Percentiles rank a stretch among this genome's conserved stretches.
Evolutionary conservation across 257 asterid genomes (phyloP).

Genomic region (Lithospermum erythrorhizon): DNA sequence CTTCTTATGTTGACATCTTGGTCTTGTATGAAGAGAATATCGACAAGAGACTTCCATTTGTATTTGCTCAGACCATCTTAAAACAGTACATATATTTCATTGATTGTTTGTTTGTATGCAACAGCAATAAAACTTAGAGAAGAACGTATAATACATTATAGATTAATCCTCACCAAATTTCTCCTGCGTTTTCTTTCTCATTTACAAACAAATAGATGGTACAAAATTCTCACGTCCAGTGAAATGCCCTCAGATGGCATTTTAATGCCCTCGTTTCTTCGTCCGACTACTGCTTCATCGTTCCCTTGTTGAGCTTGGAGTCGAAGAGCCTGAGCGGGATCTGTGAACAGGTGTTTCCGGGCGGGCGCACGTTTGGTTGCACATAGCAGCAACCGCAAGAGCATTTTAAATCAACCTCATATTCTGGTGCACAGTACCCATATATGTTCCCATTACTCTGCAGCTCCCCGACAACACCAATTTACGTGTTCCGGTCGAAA

Average conservation of each 20-base stretch:
- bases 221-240: not conserved
- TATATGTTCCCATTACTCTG: no score
- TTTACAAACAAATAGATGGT: not conserved
- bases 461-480: no score
- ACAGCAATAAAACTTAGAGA: not conserved
- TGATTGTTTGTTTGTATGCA: no score
- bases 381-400: conserved; percentile 57
- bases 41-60: not conserved
- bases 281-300: not conserved
- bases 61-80: not conserved
- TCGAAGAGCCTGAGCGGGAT: conserved; percentile 20
- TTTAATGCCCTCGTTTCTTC: no score
- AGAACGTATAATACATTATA: no score
- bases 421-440: no score
- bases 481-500: no score
- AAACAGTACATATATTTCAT: not conserved
- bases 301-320: not conserved
- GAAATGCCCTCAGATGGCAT: not conserved
- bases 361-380: conserved; percentile 54
- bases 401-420: no score
- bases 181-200: not conserved
- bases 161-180: not conserved
- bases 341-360: conserved; percentile 35
- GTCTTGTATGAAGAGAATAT: not conserved
- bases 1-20: not conserved